Evolutionary conservation across 768 basidiomycete species (phyloP).

Genomic region (Serendipita sp.): DNA sequence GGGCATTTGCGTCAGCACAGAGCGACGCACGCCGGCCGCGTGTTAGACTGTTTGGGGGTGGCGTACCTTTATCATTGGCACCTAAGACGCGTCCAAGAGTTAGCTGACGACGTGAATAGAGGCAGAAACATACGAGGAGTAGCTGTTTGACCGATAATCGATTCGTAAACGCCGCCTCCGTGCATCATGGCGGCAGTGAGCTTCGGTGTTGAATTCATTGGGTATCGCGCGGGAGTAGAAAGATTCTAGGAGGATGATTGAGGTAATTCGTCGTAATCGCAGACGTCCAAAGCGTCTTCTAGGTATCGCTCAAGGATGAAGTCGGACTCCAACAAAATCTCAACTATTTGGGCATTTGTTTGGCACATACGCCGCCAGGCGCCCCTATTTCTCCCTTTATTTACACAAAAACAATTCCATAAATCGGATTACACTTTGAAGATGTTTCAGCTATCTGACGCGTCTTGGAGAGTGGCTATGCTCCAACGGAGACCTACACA

Average conservation of each 20-base stretch:
- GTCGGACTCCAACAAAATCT: background rate
- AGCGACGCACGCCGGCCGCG: background rate
- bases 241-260: background rate
- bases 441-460: no score
- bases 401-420: background rate
- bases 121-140: background rate
- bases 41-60: background rate
- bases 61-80: slow-evolving; percentile 1
- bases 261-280: background rate
- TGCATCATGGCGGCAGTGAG: slow-evolving; percentile 3
- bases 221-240: slow-evolving; percentile 1
- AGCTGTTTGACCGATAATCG: background rate
- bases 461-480: no score
- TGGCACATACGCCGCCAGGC: background rate
- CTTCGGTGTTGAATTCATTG: slow-evolving; percentile 4
- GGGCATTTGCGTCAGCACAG: background rate
- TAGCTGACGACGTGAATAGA: background rate
- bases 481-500: no score
- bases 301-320: background rate
- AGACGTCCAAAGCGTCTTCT: background rate
- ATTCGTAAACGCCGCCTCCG: slow-evolving; percentile 3
- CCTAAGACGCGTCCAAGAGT: background rate
- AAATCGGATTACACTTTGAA: background rate
- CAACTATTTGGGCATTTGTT: background rate
- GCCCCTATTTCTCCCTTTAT: background rate